These are phyloP conservation scores for Crithidia fasciculata DNA, from an alignment of 208 protist genomes.

Conservation along the genomic window DNA sequence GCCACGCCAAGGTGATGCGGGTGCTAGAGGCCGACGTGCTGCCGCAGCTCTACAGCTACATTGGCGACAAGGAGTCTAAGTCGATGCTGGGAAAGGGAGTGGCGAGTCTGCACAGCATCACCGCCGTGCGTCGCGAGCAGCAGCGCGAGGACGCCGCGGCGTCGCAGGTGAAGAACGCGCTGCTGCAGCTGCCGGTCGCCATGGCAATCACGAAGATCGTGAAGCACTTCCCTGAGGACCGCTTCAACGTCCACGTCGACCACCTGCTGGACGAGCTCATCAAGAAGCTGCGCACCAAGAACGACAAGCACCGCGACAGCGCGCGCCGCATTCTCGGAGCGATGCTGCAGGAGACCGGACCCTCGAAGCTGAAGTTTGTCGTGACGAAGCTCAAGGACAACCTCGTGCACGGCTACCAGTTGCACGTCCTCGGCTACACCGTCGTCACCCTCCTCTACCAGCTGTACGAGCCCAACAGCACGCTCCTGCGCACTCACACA, in stretches of 20 bases:
- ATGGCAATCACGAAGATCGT: slow-evolving; percentile 89
- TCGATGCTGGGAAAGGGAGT: slow-evolving; percentile 33
- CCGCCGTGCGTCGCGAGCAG: slow-evolving; percentile 64
- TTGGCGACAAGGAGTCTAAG: slow-evolving; percentile 52
- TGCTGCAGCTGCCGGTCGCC: slow-evolving; percentile 88
- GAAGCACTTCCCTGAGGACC: slow-evolving; percentile 77
- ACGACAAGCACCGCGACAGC: slow-evolving; percentile 87
- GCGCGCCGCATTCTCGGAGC: slow-evolving; percentile 81
- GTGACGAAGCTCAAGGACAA: slow-evolving; percentile 87
- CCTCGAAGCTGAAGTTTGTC: slow-evolving; percentile 81
- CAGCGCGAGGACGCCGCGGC: slow-evolving; percentile 62
- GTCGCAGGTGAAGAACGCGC: slow-evolving; percentile 57
- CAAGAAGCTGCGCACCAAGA: slow-evolving; percentile 87
- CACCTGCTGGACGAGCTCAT: slow-evolving; percentile 83
- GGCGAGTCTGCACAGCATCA: slow-evolving; percentile 69
- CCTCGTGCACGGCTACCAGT: slow-evolving; percentile 91
- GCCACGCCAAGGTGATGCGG: slow-evolving; percentile 66
- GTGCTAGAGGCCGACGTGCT: slow-evolving; percentile 83
- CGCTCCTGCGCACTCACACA: slow-evolving; percentile 27
- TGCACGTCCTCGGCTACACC: slow-evolving; percentile 93
- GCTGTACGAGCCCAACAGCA: slow-evolving; percentile 85
- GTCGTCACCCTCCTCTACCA: slow-evolving; percentile 88
- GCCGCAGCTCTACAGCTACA: slow-evolving; percentile 86
- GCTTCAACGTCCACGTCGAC: slow-evolving; percentile 78
- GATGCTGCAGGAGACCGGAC: slow-evolving; percentile 84